These are phyloP conservation scores for Aurifilum marmelostoma DNA, from an alignment of 2,329 filamentous ascomycete species.

Conservation along the genomic window DNA sequence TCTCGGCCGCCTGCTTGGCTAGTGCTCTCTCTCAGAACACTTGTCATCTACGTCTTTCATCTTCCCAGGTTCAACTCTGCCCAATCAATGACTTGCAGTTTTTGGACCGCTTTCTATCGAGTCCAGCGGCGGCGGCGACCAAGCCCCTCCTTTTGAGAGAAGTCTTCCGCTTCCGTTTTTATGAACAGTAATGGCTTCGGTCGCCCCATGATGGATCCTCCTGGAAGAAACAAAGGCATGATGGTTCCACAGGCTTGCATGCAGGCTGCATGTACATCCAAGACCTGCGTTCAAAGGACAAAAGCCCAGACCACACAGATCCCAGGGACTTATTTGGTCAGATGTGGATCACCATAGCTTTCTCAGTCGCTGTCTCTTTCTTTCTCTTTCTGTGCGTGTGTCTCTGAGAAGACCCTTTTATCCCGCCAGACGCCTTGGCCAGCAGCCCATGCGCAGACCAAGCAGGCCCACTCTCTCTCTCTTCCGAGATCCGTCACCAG, in stretches of 20 bases:
- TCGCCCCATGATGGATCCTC: neutral
- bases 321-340: slow-evolving; percentile 10
- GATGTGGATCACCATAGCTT: slow-evolving; percentile 25
- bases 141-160: neutral
- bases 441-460: slow-evolving; percentile 19
- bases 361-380: too few species aligned
- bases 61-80: neutral
- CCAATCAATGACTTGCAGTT: neutral
- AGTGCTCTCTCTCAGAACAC: slow-evolving; percentile 12
- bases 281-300: neutral
- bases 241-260: neutral
- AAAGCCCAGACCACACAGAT: slow-evolving; percentile 6
- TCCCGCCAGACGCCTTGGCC: slow-evolving; percentile 13
- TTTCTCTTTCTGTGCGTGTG: neutral
- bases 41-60: neutral
- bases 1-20: neutral
- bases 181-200: neutral
- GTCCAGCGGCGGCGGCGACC: neutral
- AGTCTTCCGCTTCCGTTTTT: neutral
- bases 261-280: neutral
- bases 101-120: too few species aligned
- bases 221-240: neutral
- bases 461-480: slow-evolving; percentile 15
- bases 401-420: slow-evolving; percentile 12
- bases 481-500: slow-evolving; percentile 23